A percentile compares a stretch with the other conserved stretches of the same genome.
Conservation (phyloP, 139 green algal species). For the Zygnema circumcarinatum region DNA sequence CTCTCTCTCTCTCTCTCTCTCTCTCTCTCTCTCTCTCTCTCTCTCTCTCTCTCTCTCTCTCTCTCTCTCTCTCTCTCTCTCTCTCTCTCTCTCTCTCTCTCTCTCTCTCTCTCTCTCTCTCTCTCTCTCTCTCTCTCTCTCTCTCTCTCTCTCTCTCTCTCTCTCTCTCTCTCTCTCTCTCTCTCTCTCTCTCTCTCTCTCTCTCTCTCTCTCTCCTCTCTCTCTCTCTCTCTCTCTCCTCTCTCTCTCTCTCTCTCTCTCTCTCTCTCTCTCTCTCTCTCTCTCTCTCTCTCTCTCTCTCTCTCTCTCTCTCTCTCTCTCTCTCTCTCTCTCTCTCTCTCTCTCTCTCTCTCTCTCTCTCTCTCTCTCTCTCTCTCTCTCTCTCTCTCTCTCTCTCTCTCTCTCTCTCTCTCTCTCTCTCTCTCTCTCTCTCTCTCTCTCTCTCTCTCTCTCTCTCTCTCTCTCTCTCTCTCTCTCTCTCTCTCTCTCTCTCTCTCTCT, state of each 20-base stretch:
- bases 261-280: not conserved
- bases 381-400: not conserved
- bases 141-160: conserved; percentile 31
- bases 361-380: not conserved
- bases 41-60: too few species aligned
- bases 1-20: too few species aligned
- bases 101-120: conserved; percentile 23
- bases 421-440: not conserved
- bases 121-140: conserved; percentile 32
- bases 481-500: not conserved
- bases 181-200: not conserved
- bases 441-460: not conserved
- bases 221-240: not conserved
- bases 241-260: not conserved
- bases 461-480: not conserved
- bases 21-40: too few species aligned
- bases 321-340: not conserved
- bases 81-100: conserved; percentile 16
- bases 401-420: conserved; percentile 3
- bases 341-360: not conserved
- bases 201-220: not conserved
- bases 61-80: too few species aligned
- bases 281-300: not conserved
- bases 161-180: not conserved
- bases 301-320: too few species aligned